Base-by-base conservation (phyloP, 1,284 basidiomycete species). In the Rhodotorula sp. region DNA sequence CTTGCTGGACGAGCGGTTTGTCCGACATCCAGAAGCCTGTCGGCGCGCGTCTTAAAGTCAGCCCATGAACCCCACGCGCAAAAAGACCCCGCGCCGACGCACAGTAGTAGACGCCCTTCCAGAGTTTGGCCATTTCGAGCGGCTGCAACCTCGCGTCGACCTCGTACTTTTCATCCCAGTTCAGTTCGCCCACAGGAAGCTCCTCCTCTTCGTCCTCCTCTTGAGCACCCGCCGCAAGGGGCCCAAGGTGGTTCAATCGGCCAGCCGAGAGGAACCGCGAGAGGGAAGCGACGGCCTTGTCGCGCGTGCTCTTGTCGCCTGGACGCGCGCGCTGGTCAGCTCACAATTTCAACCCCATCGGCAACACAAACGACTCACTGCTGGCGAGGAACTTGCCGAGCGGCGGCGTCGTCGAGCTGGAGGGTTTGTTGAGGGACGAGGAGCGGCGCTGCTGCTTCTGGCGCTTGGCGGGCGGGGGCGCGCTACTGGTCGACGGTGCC, bases 11-110 rank as follows among this genome's bases (percentile, higher is more conserved):
- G 5, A 95, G 85, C 10, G 95, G 95, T 81, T 99, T 99, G 83
- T 99, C 95, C 5, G 93, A 97, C 94, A 98, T 98, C 95, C 95
- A 99, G 82, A 95, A 98, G 79, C 93, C 93, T 95, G 72, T 1
- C 45, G 55, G 15, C 23, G 55, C 5, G 18, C 3, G 7, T 6
- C 10, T 38, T 14, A 21, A 0, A 7, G 34, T 60, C 45, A 63
- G 50, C 14, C 1, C 10, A 5, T 10, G 1, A 0, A 3, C 21
- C 45, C 23, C 4, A 18, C 10, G 12, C 7, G 12, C 45, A 43
- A 52, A 21, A 12, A 31, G 8, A 18, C 12, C 34, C 8, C 62
- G 10, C 19, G 43, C 19, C 28, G 15, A 83, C 88, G 71, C 75
- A 93, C 93, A 97, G 81, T 97, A 98, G 82, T 97, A 99, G 64